Conservation (phyloP, 805 yeast genomes). For the Lachancea kluyveri region DNA sequence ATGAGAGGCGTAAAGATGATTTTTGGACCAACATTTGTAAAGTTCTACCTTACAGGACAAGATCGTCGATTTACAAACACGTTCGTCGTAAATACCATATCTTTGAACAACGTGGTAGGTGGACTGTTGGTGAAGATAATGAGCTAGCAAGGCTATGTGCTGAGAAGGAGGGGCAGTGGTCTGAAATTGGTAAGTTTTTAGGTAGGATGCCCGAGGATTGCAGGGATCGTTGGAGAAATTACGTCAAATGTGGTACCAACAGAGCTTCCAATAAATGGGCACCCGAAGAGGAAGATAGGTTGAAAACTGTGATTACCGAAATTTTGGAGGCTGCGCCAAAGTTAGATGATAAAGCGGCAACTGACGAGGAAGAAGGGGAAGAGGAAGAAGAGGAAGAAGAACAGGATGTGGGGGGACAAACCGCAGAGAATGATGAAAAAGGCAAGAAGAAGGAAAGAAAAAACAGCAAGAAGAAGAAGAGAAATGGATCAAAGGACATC, state of each 20-base stretch:
- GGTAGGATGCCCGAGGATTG: conserved; percentile 98
- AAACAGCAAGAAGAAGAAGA: conserved; percentile 16
- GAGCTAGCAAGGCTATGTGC: conserved; percentile 55
- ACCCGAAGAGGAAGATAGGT: conserved; percentile 56
- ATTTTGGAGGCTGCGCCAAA: conserved; percentile 39
- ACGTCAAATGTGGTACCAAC: conserved; percentile 81
- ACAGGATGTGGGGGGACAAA: conserved; percentile 23
- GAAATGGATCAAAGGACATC: conserved; percentile 31
- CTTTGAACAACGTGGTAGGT: conserved; percentile 81
- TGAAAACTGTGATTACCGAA: conserved; percentile 49
- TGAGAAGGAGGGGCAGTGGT: conserved; percentile 82
- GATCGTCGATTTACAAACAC: conserved; percentile 90
- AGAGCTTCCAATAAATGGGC: conserved; percentile 80
- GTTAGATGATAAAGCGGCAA: conserved; percentile 11
- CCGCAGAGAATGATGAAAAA: conserved; percentile 14
- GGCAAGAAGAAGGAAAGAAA: too few species aligned
- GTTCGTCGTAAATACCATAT: conserved; percentile 85
- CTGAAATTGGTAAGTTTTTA: conserved; percentile 67
- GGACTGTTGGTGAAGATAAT: conserved; percentile 80
- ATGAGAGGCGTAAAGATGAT: conserved; percentile 76
- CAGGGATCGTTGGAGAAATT: conserved; percentile 93
- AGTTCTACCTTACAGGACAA: conserved; percentile 76
- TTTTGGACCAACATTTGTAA: conserved; percentile 82
- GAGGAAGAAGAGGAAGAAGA: conserved; percentile 13
- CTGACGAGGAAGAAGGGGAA: conserved; percentile 12